Evolutionary conservation across 805 yeast species (phyloP).

Genomic region (Schizosaccharomyces lindneri): DNA sequence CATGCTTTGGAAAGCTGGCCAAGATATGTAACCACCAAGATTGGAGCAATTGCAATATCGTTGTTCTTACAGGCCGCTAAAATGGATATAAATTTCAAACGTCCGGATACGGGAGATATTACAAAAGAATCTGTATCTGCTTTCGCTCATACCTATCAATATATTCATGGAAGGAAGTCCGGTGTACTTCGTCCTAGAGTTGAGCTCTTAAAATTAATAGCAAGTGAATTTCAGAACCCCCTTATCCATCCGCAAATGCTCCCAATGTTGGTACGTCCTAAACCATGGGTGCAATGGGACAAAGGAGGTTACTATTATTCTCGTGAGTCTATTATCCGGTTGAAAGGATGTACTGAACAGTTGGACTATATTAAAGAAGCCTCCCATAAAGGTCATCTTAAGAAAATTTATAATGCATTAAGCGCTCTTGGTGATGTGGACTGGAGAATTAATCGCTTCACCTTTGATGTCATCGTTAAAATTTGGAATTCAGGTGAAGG

Average conservation of each 20-base stretch:
- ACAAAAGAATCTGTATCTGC: constrained; percentile 72
- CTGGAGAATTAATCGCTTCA: constrained; percentile 66
- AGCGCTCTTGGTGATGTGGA: constrained; percentile 69
- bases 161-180: constrained; percentile 46
- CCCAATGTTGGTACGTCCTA: constrained; percentile 84
- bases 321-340: constrained; percentile 40
- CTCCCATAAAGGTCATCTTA: constrained; percentile 38
- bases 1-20: constrained; percentile 23
- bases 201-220: constrained; percentile 36
- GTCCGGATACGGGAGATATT: constrained; percentile 46
- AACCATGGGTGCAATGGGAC: constrained; percentile 61
- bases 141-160: constrained; percentile 68
- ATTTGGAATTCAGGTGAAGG: constrained; percentile 73
- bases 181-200: constrained; percentile 66
- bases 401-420: constrained; percentile 49
- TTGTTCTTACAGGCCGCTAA: constrained; percentile 59
- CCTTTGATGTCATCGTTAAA: constrained; percentile 42
- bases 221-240: constrained; percentile 39
- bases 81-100: constrained; percentile 52
- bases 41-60: constrained; percentile 61
- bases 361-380: constrained; percentile 72
- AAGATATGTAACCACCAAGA: constrained; percentile 30
- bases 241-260: constrained; percentile 58
- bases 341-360: constrained; percentile 73
- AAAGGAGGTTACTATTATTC: constrained; percentile 66